A percentile compares a stretch with the other conserved stretches of the same genome.
Evolutionary conservation across 441 rosid species (phyloP).

Genomic region (Populus hybrid): DNA sequence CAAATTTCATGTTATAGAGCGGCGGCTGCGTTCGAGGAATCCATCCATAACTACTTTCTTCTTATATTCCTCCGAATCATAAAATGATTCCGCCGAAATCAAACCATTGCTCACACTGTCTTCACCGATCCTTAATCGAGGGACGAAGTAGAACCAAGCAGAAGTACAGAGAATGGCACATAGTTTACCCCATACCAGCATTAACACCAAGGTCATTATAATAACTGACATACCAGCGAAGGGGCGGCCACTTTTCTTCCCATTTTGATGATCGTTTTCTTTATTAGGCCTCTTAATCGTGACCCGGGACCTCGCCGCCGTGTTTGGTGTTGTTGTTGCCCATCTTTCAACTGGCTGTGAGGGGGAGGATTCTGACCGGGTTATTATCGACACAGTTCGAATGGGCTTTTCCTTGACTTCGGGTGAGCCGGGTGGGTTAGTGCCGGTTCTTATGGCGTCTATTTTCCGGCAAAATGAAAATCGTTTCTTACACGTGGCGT

Average conservation of each 20-base stretch:
- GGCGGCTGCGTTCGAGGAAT: conserved; percentile 48
- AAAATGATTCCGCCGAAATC: conserved; percentile 19
- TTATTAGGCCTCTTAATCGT: neutral
- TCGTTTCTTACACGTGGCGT: conserved; percentile 17
- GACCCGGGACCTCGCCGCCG: neutral
- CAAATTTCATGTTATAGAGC: conserved; percentile 8
- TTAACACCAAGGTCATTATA: conserved; percentile 47
- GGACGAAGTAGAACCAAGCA: conserved; percentile 60
- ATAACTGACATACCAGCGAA: conserved; percentile 53
- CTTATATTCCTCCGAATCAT: conserved; percentile 48
- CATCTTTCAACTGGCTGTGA: neutral
- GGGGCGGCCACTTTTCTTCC: conserved; percentile 27
- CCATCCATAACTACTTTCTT: conserved; percentile 72
- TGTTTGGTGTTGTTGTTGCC: neutral
- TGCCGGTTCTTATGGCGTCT: conserved; percentile 17
- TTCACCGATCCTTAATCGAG: conserved; percentile 29
- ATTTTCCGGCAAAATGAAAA: conserved; percentile 23
- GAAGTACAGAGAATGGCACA: conserved; percentile 77
- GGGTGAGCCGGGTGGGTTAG: conserved; percentile 27
- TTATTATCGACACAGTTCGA: neutral
- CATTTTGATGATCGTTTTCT: neutral
- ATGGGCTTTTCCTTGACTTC: conserved; percentile 8
- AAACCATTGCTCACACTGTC: neutral
- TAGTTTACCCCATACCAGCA: conserved; percentile 63
- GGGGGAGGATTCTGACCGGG: conserved; percentile 18